Conservation (phyloP, 2,329 filamentous ascomycete genomes). For the Mollisia scopiformis region DNA sequence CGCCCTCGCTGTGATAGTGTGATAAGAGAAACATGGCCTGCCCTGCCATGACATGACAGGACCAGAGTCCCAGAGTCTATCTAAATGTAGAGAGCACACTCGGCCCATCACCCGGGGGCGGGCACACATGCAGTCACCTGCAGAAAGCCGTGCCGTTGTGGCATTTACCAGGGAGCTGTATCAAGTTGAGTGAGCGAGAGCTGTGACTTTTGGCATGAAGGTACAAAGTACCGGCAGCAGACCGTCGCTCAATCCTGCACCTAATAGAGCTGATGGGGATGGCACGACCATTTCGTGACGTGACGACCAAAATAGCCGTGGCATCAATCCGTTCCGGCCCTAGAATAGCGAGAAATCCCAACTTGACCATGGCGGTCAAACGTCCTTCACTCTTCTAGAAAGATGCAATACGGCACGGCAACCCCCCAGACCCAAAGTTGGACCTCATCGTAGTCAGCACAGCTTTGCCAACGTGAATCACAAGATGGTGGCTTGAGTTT, state of each 20-base stretch:
- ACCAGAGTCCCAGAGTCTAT: not conserved
- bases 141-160: not conserved
- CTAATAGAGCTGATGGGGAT: not conserved
- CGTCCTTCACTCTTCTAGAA: not conserved
- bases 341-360: not conserved
- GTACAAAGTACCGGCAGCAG: conserved; percentile 2
- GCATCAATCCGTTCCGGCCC: not conserved
- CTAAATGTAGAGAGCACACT: not conserved
- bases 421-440: not conserved
- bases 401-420: not conserved
- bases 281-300: not conserved
- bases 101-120: not conserved
- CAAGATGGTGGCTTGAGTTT: not conserved
- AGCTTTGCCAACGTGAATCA: not conserved
- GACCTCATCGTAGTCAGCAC: not conserved
- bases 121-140: not conserved
- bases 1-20: not conserved
- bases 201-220: not conserved
- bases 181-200: not conserved
- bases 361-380: not conserved
- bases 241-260: not conserved
- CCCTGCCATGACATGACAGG: not conserved
- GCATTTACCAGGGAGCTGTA: not conserved
- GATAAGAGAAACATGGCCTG: not conserved
- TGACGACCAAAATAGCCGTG: not conserved